Base-by-base conservation (phyloP, 306 rosid species). In the Rosa lucieae region DNA sequence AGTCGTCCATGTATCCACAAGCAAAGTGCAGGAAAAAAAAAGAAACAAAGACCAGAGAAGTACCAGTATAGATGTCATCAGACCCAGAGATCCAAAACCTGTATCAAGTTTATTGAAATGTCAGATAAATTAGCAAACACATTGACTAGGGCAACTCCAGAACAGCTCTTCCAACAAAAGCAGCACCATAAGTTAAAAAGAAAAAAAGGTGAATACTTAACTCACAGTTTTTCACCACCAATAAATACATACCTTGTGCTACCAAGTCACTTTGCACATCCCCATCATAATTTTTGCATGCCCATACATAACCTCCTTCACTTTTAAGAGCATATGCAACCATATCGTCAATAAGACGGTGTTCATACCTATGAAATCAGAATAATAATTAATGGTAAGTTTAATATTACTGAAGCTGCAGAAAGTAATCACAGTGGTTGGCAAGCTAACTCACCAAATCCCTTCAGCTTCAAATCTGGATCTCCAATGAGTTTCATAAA, bases 261-360 rank as follows among this genome's bases (percentile, higher is more conserved):
- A 95, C 85, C 89, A 95, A 92, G 82, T 92, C 99, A 88, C 99
- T 92, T 82, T 95, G 99, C 53, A 95, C 97, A 82, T 92, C 98
- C 79, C 99, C 98, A 85, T 92, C 97, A 73, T 95, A 95, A 79
- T 92, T 92, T 83, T 95, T 95, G 97, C 99, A 95, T 78, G 99
- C 98, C 99, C 99, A 95, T 55, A 95, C 99, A 85, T 95, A 95
- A 76, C 97, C 99, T 83, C 99, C 99, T 20, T 95, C 99, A 67
- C 99, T 92, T 90, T 95, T 95, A 76, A 95, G 86, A 53, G 98
- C 97, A 85, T 95, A 95, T 0, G 99, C 99, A 71, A 95, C 97
- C 99, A 95, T 95, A 81, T 95, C 97, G 48, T 95, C 99, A 49
- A 95, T 92, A 79, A 95, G 97, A 23, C 98, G 95, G 82, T 95